A percentile compares a stretch with the other conserved stretches of the same genome.
Evolutionary conservation across 495 filamentous ascomycete species (phyloP).

Genomic region (Platismatia glauca): DNA sequence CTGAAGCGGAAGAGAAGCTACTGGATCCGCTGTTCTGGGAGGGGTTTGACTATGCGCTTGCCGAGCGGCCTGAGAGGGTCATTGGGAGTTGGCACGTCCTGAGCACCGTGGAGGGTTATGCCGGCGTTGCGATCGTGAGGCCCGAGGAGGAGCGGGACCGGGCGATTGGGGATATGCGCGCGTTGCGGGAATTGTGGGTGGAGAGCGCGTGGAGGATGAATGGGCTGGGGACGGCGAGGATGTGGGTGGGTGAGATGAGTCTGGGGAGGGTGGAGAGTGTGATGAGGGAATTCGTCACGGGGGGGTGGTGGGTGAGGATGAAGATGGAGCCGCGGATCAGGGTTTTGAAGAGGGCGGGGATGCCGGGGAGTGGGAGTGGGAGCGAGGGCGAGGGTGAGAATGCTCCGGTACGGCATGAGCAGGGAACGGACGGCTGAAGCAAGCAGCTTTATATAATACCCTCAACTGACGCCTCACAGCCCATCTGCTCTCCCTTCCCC

Average conservation of each 20-base stretch:
- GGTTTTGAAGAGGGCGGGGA: conserved; percentile 42
- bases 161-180: conserved; percentile 11
- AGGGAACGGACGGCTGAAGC: too few species aligned
- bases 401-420: too few species aligned
- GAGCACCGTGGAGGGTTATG: conserved; percentile 59
- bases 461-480: too few species aligned
- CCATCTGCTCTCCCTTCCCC: too few species aligned
- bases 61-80: conserved; percentile 51
- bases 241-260: neutral
- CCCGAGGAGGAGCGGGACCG: conserved; percentile 33
- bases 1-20: conserved; percentile 42
- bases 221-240: conserved; percentile 16
- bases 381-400: neutral
- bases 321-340: conserved; percentile 50
- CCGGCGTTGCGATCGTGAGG: conserved; percentile 56
- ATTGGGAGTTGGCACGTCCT: conserved; percentile 66
- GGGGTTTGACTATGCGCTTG: conserved; percentile 70
- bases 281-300: conserved; percentile 32
- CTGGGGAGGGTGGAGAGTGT: conserved; percentile 22
- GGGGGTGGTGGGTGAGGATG: conserved; percentile 57
- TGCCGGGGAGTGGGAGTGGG: neutral
- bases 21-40: conserved; percentile 64
- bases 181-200: neutral
- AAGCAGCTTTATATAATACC: too few species aligned
- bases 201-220: neutral